phyloP scores from a whole-genome alignment of 2,329 filamentous ascomycete genomes.

The Berkeleyomyces basicola region DNA sequence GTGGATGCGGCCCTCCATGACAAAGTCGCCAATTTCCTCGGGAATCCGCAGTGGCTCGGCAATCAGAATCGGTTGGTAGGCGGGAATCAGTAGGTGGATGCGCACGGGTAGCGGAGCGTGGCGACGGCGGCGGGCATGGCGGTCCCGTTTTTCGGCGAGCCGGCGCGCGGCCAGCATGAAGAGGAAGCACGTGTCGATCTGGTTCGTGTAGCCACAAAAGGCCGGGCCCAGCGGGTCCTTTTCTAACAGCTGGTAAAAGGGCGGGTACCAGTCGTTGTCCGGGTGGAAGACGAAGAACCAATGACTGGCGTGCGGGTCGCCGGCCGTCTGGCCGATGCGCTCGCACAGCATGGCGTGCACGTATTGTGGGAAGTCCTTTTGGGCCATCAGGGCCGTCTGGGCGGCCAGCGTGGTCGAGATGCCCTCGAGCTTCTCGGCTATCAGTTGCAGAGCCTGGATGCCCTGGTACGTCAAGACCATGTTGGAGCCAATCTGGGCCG shows the following conservation, averaged over 20 bases:
- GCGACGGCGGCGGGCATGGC: constrained; percentile 16
- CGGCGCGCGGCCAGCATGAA: constrained; percentile 24
- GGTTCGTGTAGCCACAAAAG: constrained; percentile 26
- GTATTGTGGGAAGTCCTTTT: constrained; percentile 23
- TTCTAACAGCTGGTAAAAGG: constrained; percentile 24
- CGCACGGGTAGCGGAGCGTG: constrained; percentile 17
- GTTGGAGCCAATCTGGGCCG: constrained; percentile 22
- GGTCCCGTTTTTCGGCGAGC: constrained; percentile 17
- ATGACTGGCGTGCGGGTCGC: constrained; percentile 20
- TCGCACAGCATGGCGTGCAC: constrained; percentile 24
- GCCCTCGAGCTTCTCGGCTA: constrained; percentile 22
- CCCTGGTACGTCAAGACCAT: constrained; percentile 23
- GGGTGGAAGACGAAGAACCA: constrained; percentile 27
- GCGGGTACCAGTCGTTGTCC: constrained; percentile 26
- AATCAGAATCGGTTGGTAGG: constrained; percentile 24
- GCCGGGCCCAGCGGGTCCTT: constrained; percentile 20
- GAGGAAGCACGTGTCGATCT: constrained; percentile 25
- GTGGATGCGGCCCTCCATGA: constrained; percentile 25
- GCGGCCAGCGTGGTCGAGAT: constrained; percentile 21
- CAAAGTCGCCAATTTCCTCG: constrained; percentile 23
- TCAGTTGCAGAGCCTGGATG: constrained; percentile 22
- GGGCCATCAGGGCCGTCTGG: constrained; percentile 23
- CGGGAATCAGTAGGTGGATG: constrained; percentile 25
- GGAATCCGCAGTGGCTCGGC: constrained; percentile 23
- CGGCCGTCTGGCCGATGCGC: constrained; percentile 20